Evolutionary conservation across 1,284 basidiomycete genomes (phyloP), one percentile per base, ranked within the genome.

Genomic region (Heterobasidion annosum): DNA sequence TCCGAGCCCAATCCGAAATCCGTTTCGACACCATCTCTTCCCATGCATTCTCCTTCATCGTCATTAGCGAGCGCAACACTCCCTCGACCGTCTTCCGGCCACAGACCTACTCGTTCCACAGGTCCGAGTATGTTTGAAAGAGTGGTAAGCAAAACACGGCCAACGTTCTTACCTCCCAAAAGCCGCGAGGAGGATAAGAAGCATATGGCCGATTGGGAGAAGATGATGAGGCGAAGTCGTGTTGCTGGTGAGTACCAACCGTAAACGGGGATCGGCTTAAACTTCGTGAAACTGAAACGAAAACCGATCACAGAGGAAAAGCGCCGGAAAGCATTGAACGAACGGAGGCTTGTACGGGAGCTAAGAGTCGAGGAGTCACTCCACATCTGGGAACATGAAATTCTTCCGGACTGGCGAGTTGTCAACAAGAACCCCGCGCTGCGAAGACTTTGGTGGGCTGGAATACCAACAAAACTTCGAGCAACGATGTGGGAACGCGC

Each of bases 391-490:
- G 85, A 93, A 63, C 80, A 78, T 54, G 79, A 85, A 37, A 87
- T 96, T 58, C 64, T 91, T 33, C 90, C 91, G 0, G 88, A 93
- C 65, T 95, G 91, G 91, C 82, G 78, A 48, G 77, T 81, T 33
- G 89, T 92, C 2, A 67, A 82, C 62, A 82, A 78, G 61, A 82
- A 85, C 59, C 74, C 79, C 0, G 68, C 68, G 1, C 70, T 96
- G 52, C 78, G 89, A 45, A 80, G 77, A 62, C 64, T 98, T 15
- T 99, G 96, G 96, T 96, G 94, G 86, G 79, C 82, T 48, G 96
- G 96, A 7, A 87, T 95, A 52, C 96, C 96, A 0, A 82, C 86
- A 0, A 89, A 91, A 66, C 72, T 96, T 53, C 79, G 96, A 45
- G 90, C 91, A 0, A 73, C 79, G 4, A 82, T 98, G 68, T 99